These are phyloP conservation scores for Myriosclerotinia curreyana DNA, from an alignment of 2,329 filamentous ascomycete genomes.

Conservation along the genomic window DNA sequence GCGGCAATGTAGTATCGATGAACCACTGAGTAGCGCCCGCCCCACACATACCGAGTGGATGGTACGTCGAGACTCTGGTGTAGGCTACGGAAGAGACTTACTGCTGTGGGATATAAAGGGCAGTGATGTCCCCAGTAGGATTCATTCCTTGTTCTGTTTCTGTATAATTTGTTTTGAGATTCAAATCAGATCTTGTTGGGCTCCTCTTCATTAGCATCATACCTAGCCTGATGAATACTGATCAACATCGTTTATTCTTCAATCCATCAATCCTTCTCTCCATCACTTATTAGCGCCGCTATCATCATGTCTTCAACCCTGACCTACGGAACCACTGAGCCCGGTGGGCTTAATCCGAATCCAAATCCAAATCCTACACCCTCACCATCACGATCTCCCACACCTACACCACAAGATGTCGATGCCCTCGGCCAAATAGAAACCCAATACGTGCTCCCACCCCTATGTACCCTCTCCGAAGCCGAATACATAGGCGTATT, in stretches of 20 bases:
- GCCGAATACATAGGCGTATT: slow-evolving; percentile 3
- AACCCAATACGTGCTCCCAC: slow-evolving; percentile 15
- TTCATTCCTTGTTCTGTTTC: not conserved
- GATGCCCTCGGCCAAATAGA: slow-evolving; percentile 16
- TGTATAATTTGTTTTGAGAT: not conserved
- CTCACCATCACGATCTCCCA: not conserved
- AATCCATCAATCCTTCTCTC: not conserved
- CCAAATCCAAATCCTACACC: not conserved
- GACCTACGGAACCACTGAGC: not conserved
- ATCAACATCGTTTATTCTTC: not conserved
- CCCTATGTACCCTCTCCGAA: slow-evolving; percentile 12
- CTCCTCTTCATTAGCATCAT: not conserved
- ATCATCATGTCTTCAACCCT: not conserved
- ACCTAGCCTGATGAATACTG: not conserved
- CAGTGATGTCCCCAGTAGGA: not conserved
- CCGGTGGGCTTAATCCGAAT: not conserved
- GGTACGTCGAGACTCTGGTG: not conserved
- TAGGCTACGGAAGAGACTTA: not conserved
- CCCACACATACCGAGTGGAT: not conserved
- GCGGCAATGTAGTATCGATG: not conserved
- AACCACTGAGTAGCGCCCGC: not conserved
- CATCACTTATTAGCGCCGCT: too few species aligned
- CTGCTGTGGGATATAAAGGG: not conserved
- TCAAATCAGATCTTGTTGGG: not conserved
- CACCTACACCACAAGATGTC: slow-evolving; percentile 16